Conservation (phyloP, 23 red algal genomes). For the Gracilaria vermiculophylla region DNA sequence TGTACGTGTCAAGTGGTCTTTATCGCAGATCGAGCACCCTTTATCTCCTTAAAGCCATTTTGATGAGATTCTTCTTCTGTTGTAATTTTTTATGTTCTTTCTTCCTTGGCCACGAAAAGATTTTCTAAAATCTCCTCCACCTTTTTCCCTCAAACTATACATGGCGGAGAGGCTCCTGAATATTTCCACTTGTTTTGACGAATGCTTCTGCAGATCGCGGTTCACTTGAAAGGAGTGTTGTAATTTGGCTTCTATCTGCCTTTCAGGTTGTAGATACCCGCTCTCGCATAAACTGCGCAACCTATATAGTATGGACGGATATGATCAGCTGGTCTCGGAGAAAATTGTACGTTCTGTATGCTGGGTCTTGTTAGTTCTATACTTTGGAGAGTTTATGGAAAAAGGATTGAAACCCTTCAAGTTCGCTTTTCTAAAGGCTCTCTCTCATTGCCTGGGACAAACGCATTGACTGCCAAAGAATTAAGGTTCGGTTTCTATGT, state of each 20-base stretch:
- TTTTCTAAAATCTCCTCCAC: constrained; percentile 7
- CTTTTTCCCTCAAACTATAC: background rate
- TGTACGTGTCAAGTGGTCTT: background rate
- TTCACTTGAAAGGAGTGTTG: constrained; percentile 2
- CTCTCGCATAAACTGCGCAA: constrained; percentile 5
- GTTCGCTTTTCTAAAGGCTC: constrained; percentile 3
- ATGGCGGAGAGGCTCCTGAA: background rate
- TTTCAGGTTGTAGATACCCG: background rate
- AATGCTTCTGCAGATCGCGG: background rate
- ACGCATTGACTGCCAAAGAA: constrained; percentile 1
- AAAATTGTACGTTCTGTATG: background rate
- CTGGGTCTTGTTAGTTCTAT: constrained; percentile 2
- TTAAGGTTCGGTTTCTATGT: background rate
- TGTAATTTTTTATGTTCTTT: background rate
- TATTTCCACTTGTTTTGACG: background rate
- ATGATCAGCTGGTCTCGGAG: constrained; percentile 18
- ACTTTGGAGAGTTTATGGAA: background rate
- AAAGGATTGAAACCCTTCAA: background rate
- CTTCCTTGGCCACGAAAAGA: too few relatives aligned
- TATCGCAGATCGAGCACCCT: background rate
- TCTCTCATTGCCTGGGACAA: constrained; percentile 2
- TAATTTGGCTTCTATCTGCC: background rate
- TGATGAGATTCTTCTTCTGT: background rate
- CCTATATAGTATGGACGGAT: background rate
- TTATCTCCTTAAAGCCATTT: background rate